phyloP scores from a whole-genome alignment of 2,329 filamentous ascomycete genomes.

The Hypocrella siamensis region DNA sequence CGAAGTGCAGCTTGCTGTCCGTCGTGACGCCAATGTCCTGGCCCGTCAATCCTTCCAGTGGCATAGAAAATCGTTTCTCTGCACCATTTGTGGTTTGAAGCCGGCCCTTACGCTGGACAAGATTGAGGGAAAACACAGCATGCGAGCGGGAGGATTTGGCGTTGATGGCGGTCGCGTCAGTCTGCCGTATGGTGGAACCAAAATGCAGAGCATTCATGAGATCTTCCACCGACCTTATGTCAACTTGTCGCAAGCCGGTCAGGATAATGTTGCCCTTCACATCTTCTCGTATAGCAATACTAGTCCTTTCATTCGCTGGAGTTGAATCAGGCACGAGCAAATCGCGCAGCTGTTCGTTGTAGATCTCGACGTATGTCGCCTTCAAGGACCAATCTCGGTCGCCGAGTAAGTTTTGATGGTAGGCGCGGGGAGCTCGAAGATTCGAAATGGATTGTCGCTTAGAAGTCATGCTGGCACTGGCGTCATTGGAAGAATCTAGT shows the following conservation, averaged over 20 bases:
- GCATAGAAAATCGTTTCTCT: constrained; percentile 80
- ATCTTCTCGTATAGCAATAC: constrained; percentile 88
- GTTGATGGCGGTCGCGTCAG: constrained; percentile 92
- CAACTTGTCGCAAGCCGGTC: constrained; percentile 74
- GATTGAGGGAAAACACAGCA: constrained; percentile 89
- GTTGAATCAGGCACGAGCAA: constrained; percentile 66
- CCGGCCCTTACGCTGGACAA: constrained; percentile 68
- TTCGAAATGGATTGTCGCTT: constrained; percentile 34
- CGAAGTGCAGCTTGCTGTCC: constrained; percentile 97
- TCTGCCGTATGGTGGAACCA: constrained; percentile 87
- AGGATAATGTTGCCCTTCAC: constrained; percentile 86
- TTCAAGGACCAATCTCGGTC: constrained; percentile 83
- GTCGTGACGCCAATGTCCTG: constrained; percentile 58
- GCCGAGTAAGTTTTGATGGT: constrained; percentile 32
- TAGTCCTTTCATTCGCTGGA: constrained; percentile 51
- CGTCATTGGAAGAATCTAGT: constrained; percentile 47
- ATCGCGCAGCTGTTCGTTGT: constrained; percentile 92
- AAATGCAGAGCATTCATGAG: constrained; percentile 79
- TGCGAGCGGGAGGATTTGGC: constrained; percentile 95
- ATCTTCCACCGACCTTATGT: constrained; percentile 84
- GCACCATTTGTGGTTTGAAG: constrained; percentile 32
- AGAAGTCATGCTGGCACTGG: constrained; percentile 33
- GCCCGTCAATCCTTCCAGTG: constrained; percentile 61
- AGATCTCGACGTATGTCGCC: constrained; percentile 93
- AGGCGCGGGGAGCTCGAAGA: constrained; percentile 64